Conservation (phyloP, 768 basidiomycete genomes). For the Phylloporus sp. region DNA sequence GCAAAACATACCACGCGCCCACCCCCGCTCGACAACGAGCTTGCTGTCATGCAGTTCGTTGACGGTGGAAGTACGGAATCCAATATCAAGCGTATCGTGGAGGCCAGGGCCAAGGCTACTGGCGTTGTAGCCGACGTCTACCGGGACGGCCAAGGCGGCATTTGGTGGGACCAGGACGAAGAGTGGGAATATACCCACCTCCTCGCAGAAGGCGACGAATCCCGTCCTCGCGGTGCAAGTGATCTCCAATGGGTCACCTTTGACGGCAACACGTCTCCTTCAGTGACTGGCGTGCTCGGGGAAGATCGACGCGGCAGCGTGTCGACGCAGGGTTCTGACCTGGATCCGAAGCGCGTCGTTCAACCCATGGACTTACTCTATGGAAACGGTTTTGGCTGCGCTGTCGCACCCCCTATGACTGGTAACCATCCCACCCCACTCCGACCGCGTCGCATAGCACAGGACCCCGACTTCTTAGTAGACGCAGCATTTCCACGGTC, state of each 20-base stretch:
- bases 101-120: slow-evolving; percentile 47
- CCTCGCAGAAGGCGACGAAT: slow-evolving; percentile 37
- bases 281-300: not conserved
- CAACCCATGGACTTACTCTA: slow-evolving; percentile 30
- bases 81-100: slow-evolving; percentile 51
- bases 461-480: slow-evolving; percentile 34
- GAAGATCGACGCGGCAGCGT: slow-evolving; percentile 41
- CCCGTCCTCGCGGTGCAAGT: slow-evolving; percentile 20
- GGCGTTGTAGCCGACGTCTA: slow-evolving; percentile 42
- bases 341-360: slow-evolving; percentile 47
- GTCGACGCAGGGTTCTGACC: slow-evolving; percentile 50
- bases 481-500: slow-evolving; percentile 27
- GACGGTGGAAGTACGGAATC: slow-evolving; percentile 59
- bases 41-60: slow-evolving; percentile 64
- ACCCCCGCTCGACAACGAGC: slow-evolving; percentile 57
- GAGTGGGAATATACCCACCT: slow-evolving; percentile 64
- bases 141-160: slow-evolving; percentile 54
- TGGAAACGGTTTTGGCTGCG: slow-evolving; percentile 34
- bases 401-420: slow-evolving; percentile 20
- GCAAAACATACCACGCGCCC: slow-evolving; percentile 42
- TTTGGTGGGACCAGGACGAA: slow-evolving; percentile 73
- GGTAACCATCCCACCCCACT: slow-evolving; percentile 36
- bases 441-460: slow-evolving; percentile 34
- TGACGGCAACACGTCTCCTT: slow-evolving; percentile 24
- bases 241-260: slow-evolving; percentile 45